Evolutionary conservation across 176 grass and related monocot species (phyloP), one percentile per base, ranked within the genome.

Genomic region (Triticum timopheevii): DNA sequence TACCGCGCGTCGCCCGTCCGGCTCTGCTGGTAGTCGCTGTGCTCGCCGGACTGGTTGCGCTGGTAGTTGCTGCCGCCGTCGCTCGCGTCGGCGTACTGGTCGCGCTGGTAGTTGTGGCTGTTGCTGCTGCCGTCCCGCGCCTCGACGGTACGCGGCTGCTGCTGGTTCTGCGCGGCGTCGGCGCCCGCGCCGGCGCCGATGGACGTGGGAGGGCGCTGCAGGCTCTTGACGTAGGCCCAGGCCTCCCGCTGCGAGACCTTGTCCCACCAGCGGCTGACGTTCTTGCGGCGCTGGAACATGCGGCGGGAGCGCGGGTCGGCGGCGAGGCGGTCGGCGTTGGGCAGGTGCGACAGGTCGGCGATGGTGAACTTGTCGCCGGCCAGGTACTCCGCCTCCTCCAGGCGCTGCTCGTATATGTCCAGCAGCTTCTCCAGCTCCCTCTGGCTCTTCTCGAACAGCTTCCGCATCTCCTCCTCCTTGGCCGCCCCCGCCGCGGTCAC

Each of bases 341-440:
- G 96, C 72, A 98, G 88, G 93, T 95, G 93, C 10, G 91, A 95
- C 80, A 98, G 88, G 90, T 98, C 96, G 49, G 96, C 96, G 52
- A 98, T 94, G n/a, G 96, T 98, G 96, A 98, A 95, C 68, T 84
- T 89, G 82, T 95, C 88, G 4, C 96, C 96, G 24, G 93, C 91
- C 0, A 98, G 90, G 88, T 71, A 98, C 22, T 5, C 10, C 20
- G 88, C 84, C 81, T 98, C 96, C 78, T 86, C 77, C 68, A 98
- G 90, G 0, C 91, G 78, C 83, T 89, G 89, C 78, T 98, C 96
- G 89, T 98, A 98, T 52, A 92, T 90, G 91, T 98, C 93, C 35
- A 98, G 88, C 22, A 98, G 87, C 73, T 92, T 90, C 68, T 85
- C 84, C 19, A 98, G 93, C 17, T 93, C 89, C 87, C 86, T 85